These are phyloP conservation scores for Aspergillus felis DNA, from an alignment of 2,329 filamentous ascomycete species.

Conservation along the genomic window DNA sequence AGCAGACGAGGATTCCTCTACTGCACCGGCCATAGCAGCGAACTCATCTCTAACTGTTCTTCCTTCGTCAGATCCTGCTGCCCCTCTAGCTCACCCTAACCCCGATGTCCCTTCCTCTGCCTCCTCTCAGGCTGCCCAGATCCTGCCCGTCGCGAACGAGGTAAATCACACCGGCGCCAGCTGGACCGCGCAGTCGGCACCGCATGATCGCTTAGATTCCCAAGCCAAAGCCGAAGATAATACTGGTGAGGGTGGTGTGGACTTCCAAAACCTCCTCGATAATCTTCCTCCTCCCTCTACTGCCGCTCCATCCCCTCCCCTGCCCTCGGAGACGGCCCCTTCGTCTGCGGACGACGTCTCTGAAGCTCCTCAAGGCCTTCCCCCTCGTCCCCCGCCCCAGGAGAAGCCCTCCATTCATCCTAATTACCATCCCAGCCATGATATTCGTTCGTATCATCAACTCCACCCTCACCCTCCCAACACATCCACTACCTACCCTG, in stretches of 20 bases:
- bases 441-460: slow-evolving; percentile 39
- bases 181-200: slow-evolving; percentile 16
- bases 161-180: slow-evolving; percentile 25
- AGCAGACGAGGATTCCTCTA: slow-evolving; percentile 10
- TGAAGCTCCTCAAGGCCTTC: slow-evolving; percentile 20
- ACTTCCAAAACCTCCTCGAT: slow-evolving; percentile 48
- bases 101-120: slow-evolving; percentile 19
- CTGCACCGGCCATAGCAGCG: slow-evolving; percentile 9
- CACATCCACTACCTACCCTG: slow-evolving; percentile 24
- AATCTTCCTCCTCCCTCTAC: slow-evolving; percentile 40
- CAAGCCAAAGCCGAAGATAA: slow-evolving; percentile 19
- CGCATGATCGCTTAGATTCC: slow-evolving; percentile 21
- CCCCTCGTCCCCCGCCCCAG: slow-evolving; percentile 24
- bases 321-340: slow-evolving; percentile 19
- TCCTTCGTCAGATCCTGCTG: slow-evolving; percentile 23
- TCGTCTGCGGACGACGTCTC: slow-evolving; percentile 25
- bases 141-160: slow-evolving; percentile 25
- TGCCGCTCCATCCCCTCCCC: slow-evolving; percentile 22
- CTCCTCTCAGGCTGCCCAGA: slow-evolving; percentile 24
- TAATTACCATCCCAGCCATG: slow-evolving; percentile 36
- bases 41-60: slow-evolving; percentile 22
- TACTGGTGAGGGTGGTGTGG: slow-evolving; percentile 37
- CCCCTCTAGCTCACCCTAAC: slow-evolving; percentile 21
- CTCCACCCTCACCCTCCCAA: slow-evolving; percentile 27
- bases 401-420: slow-evolving; percentile 38